Base-by-base conservation (phyloP, 306 rosid species). In the Prunus davidiana region DNA sequence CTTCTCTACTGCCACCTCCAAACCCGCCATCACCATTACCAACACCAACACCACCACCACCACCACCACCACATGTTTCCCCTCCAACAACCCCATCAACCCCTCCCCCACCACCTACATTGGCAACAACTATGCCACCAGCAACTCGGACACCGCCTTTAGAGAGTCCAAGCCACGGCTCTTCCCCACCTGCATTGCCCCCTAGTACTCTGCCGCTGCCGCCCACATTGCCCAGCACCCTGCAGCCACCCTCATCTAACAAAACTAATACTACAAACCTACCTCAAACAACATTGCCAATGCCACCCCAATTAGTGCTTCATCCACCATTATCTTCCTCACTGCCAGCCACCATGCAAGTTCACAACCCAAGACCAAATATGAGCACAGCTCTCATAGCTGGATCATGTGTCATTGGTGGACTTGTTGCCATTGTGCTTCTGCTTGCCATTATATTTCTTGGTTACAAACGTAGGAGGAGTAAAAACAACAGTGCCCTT, bases 331-430 rank as follows among this genome's bases (percentile, higher is more conserved):
- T 71, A 12, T 41, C 89, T 3, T 20, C 77, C 5, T 43, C 65
- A 7, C 77, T 85, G 22, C 86, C 87, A 27, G 69, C 70, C 16
- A 77, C 85, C 6, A 81, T 79, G 79, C 71, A 82, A 65, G 66
- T 78, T 63, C 67, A 69, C 52, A 84, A 83, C 57, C 60, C 60
- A 65, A 77, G 20, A 32, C 67, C 64, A 49, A 69, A 76, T 20
- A 19, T 57, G 50, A 47, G 83, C 46, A 61, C 69, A 51, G 84
- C 84, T 38, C 51, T 85, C 11, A 55, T 76, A 10, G 14, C 66
- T 61, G 93, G 86, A 28, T 61, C 38, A 25, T 71, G 72, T 25
- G 60, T 67, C 15, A 51, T 74, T 52, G 86, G 75, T 24, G 80
- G 69, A 20, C 74, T 76, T 74, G 30, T 85, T 51, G 22, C 76